Evolutionary conservation across 768 basidiomycete genomes (phyloP).

Genomic region (Mycena galericulata): DNA sequence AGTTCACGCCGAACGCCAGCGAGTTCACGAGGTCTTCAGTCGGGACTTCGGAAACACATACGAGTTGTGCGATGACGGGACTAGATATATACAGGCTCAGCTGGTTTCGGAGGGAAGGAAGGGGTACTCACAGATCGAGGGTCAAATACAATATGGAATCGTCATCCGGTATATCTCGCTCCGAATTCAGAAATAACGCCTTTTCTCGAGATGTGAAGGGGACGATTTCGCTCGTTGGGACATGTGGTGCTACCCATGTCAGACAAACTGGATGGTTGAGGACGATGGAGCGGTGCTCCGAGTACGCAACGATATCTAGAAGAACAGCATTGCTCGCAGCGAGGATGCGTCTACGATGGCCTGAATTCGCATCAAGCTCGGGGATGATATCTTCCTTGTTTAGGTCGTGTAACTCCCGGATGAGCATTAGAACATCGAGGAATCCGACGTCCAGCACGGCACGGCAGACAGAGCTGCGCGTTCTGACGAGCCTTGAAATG

Average conservation of each 20-base stretch:
- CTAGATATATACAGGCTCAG: neutral
- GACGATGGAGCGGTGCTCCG: slow-evolving; percentile 18
- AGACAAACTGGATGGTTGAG: slow-evolving; percentile 26
- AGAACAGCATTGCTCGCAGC: slow-evolving; percentile 23
- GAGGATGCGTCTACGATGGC: slow-evolving; percentile 5
- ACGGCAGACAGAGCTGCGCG: slow-evolving; percentile 19
- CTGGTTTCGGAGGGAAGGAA: no score
- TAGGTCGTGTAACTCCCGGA: slow-evolving; percentile 14
- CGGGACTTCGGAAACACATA: slow-evolving; percentile 2
- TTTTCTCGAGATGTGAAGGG: slow-evolving; percentile 27
- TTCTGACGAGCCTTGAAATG: slow-evolving; percentile 24
- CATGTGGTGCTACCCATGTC: slow-evolving; percentile 4
- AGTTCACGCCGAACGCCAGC: slow-evolving; percentile 15
- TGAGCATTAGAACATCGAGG: slow-evolving; percentile 26
- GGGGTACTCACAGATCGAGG: slow-evolving; percentile 24
- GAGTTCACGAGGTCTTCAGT: neutral
- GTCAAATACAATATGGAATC: slow-evolving; percentile 17
- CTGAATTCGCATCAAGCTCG: neutral
- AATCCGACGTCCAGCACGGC: slow-evolving; percentile 29
- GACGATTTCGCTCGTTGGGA: neutral
- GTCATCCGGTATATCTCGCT: slow-evolving; percentile 23
- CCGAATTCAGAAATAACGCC: slow-evolving; percentile 16
- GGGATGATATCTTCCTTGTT: slow-evolving; percentile 4
- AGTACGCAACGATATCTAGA: slow-evolving; percentile 31
- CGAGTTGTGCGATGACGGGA: neutral